phyloP scores from a whole-genome alignment of 2,329 filamentous ascomycete species.

The Aspergillus pseudonomiae region DNA sequence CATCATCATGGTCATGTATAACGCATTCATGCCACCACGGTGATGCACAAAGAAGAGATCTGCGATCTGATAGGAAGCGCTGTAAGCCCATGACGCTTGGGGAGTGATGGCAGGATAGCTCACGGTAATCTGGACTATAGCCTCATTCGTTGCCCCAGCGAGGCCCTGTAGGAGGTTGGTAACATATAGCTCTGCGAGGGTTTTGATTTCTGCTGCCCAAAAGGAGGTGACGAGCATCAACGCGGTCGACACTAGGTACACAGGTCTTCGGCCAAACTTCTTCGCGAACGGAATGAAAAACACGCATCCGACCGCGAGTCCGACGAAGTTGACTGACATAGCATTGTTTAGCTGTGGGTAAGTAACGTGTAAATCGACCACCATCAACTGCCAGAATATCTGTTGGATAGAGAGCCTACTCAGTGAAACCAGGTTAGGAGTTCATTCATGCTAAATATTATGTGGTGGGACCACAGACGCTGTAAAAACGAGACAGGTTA shows the following conservation, averaged over 20 bases:
- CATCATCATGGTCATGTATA: slow-evolving; percentile 50
- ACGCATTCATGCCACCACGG: slow-evolving; percentile 53
- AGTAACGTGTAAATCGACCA: slow-evolving; percentile 47
- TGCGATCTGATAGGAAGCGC: slow-evolving; percentile 35
- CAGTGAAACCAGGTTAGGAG: neutral
- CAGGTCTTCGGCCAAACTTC: slow-evolving; percentile 46
- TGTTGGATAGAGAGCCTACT: slow-evolving; percentile 43
- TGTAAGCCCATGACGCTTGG: neutral
- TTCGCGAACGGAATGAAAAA: slow-evolving; percentile 53
- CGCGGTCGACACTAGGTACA: slow-evolving; percentile 49
- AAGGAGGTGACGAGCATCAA: slow-evolving; percentile 42
- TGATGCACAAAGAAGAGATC: slow-evolving; percentile 57
- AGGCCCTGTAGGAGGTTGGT: slow-evolving; percentile 48
- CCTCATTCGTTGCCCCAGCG: slow-evolving; percentile 45
- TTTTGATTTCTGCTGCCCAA: slow-evolving; percentile 49
- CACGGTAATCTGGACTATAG: slow-evolving; percentile 47
- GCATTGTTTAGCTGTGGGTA: slow-evolving; percentile 48
- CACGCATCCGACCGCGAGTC: slow-evolving; percentile 47
- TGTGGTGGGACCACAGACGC: slow-evolving; percentile 24
- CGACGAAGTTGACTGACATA: slow-evolving; percentile 51
- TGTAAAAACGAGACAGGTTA: slow-evolving; percentile 48
- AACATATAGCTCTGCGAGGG: slow-evolving; percentile 46
- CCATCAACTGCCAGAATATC: slow-evolving; percentile 52
- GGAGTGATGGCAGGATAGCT: slow-evolving; percentile 11
- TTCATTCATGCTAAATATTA: neutral